Conservation (phyloP, 116 monocot genomes). For the Posidonia oceanica region DNA sequence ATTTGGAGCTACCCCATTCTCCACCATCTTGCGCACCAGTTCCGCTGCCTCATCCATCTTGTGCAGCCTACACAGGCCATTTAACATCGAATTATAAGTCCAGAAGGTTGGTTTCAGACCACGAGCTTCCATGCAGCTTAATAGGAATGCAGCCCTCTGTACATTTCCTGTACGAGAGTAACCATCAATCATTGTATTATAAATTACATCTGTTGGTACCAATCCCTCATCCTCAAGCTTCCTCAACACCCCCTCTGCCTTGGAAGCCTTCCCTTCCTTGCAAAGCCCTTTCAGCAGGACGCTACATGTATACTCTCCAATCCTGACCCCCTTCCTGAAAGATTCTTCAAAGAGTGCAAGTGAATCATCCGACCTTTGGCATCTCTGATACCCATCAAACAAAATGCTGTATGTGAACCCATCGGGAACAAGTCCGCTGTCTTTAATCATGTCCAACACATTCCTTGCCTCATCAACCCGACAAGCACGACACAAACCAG, state of each 20-base stretch:
- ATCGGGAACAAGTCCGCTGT: conserved; percentile 28
- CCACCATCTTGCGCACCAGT: conserved; percentile 24
- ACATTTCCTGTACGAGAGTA: conserved; percentile 37
- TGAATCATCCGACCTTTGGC: conserved; percentile 15
- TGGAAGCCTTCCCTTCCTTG: conserved; percentile 44
- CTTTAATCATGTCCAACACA: conserved; percentile 42
- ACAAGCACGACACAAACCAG: conserved; percentile 28
- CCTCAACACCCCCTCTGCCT: conserved; percentile 32
- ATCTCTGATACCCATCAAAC: conserved; percentile 35
- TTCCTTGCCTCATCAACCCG: conserved; percentile 21
- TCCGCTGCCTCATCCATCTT: conserved; percentile 40
- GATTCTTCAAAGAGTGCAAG: conserved; percentile 34
- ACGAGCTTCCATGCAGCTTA: conserved; percentile 31
- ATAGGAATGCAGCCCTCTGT: conserved; percentile 22
- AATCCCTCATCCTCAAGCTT: conserved; percentile 28
- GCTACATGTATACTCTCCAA: conserved; percentile 28
- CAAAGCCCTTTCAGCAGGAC: conserved; percentile 63
- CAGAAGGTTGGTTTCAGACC: conserved; percentile 31
- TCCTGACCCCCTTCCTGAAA: conserved; percentile 19
- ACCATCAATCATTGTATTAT: conserved; percentile 58
- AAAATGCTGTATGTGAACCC: conserved; percentile 56
- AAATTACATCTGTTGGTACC: conserved; percentile 46
- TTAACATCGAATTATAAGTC: conserved; percentile 60
- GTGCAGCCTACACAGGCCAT: conserved; percentile 49
- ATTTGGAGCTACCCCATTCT: conserved; percentile 30